phyloP scores from a whole-genome alignment of 352 stramenopile genomes.

The Globisporangium paroecandrum region DNA sequence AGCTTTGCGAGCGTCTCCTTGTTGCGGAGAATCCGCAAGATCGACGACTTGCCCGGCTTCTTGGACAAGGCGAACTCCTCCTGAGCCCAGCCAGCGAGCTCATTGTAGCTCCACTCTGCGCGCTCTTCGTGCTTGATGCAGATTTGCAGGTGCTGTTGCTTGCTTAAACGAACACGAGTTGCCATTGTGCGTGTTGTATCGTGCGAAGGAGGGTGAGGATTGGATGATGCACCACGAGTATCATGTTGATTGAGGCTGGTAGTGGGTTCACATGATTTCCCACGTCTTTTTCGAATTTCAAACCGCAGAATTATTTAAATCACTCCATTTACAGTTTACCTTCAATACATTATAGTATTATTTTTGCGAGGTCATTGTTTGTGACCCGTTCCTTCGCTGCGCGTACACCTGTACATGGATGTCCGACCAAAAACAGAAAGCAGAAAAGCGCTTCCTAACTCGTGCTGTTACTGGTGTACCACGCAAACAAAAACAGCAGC shows the following conservation, averaged over 20 bases:
- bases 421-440: not conserved
- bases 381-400: too few relatives aligned
- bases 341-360: too few relatives aligned
- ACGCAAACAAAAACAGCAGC: not conserved
- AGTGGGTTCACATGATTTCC: not conserved
- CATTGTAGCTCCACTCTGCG: not conserved
- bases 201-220: not conserved
- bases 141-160: not conserved
- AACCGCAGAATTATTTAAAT: too few relatives aligned
- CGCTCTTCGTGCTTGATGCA: not conserved
- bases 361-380: too few relatives aligned
- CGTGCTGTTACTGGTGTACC: not conserved
- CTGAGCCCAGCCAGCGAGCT: not conserved
- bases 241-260: not conserved
- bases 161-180: not conserved
- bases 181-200: not conserved
- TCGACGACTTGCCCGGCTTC: not conserved
- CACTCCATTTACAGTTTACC: too few relatives aligned
- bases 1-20: not conserved
- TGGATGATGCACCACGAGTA: not conserved
- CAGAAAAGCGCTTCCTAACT: not conserved
- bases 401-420: too few relatives aligned
- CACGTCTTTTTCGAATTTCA: too few relatives aligned
- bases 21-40: not conserved
- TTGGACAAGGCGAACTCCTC: not conserved